Percentiles rank a stretch among this genome's conserved stretches.
Evolutionary conservation across 352 stramenopile genomes (phyloP).

Genomic region (Blastocystis sp.): DNA sequence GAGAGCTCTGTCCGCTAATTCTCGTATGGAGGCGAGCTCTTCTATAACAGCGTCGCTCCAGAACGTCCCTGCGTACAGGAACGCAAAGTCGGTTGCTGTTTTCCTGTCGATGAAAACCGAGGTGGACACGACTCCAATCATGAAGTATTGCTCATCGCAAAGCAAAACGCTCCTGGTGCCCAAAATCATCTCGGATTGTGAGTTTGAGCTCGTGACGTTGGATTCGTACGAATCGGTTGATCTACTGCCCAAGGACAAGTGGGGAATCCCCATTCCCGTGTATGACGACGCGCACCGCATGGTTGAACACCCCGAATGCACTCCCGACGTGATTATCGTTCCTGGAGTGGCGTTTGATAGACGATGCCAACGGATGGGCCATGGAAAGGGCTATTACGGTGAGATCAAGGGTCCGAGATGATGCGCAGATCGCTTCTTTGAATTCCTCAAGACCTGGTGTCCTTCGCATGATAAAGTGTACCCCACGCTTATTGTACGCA

Average conservation of each 20-base stretch:
- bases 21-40: background rate
- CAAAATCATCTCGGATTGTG: slow-evolving; percentile 49
- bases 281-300: slow-evolving; percentile 31
- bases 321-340: slow-evolving; percentile 68
- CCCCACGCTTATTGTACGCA: slow-evolving; percentile 52
- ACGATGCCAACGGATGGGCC: slow-evolving; percentile 48
- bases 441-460: slow-evolving; percentile 53
- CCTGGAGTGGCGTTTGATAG: slow-evolving; percentile 68
- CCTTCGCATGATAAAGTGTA: background rate
- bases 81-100: slow-evolving; percentile 33
- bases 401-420: background rate
- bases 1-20: background rate
- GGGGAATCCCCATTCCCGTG: slow-evolving; percentile 62
- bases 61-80: background rate
- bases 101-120: slow-evolving; percentile 65
- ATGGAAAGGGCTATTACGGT: slow-evolving; percentile 69
- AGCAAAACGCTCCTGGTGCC: slow-evolving; percentile 16
- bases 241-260: slow-evolving; percentile 56
- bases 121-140: slow-evolving; percentile 42
- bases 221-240: slow-evolving; percentile 31
- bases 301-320: slow-evolving; percentile 57
- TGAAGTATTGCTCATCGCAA: slow-evolving; percentile 32
- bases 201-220: slow-evolving; percentile 44
- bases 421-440: slow-evolving; percentile 47
- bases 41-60: background rate